phyloP scores from a whole-genome alignment of 495 filamentous ascomycete species.

The Daldinia bambusicola region DNA sequence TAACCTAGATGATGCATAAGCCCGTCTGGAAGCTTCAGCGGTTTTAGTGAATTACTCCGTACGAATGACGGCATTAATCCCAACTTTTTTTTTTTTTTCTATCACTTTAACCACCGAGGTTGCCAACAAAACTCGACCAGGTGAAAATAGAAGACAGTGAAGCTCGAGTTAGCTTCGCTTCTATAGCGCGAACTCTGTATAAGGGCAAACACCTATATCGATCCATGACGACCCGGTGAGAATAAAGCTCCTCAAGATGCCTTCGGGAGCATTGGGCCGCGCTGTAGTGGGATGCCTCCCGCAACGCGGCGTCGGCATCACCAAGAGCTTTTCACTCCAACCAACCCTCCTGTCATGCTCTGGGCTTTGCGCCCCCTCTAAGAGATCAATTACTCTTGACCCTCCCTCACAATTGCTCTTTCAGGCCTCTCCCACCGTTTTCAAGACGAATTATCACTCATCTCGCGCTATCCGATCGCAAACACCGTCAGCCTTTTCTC shows the following conservation, averaged over 20 bases:
- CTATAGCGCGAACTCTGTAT: slow-evolving; percentile 28
- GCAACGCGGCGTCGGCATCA: slow-evolving; percentile 38
- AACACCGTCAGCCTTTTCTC: slow-evolving; percentile 32
- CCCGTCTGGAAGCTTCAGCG: neutral
- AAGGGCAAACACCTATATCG: slow-evolving; percentile 13
- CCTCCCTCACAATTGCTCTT: slow-evolving; percentile 9
- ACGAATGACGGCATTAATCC: slow-evolving; percentile 42
- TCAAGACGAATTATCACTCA: slow-evolving; percentile 16
- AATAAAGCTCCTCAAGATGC: slow-evolving; percentile 44
- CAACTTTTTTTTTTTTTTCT: slow-evolving; percentile 25
- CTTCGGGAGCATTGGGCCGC: slow-evolving; percentile 43
- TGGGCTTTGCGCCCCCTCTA: slow-evolving; percentile 18
- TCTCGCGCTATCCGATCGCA: slow-evolving; percentile 27
- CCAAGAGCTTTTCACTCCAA: slow-evolving; percentile 31
- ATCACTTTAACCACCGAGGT: slow-evolving; percentile 13
- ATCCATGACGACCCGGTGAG: slow-evolving; percentile 38
- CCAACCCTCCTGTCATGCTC: slow-evolving; percentile 14
- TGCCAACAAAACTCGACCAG: slow-evolving; percentile 14
- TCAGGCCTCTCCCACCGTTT: slow-evolving; percentile 10
- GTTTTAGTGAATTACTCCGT: slow-evolving; percentile 25
- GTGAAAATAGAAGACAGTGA: slow-evolving; percentile 23
- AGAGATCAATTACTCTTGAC: slow-evolving; percentile 18
- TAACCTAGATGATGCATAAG: slow-evolving; percentile 14
- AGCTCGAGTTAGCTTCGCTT: slow-evolving; percentile 33
- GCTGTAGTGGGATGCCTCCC: slow-evolving; percentile 32